Percentiles rank a stretch among this genome's conserved stretches.
These are phyloP conservation scores for Ascochyta lentis DNA, from an alignment of 2,329 filamentous ascomycete genomes.

Conservation along the genomic window DNA sequence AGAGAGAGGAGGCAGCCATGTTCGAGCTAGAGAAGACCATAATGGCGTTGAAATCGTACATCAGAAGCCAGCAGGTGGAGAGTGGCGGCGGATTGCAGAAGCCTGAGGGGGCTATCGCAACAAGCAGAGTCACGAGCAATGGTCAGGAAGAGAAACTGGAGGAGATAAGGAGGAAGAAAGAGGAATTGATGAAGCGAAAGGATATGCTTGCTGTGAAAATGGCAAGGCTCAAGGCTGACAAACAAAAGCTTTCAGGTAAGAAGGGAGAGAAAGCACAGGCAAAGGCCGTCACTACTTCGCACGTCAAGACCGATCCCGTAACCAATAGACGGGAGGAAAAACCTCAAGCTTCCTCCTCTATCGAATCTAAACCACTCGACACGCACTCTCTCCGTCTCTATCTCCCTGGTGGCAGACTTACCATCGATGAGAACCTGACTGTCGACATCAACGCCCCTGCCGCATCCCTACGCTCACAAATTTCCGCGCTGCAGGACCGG, in stretches of 20 bases:
- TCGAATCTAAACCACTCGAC: background rate
- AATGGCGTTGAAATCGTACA: background rate
- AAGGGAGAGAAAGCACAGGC: background rate
- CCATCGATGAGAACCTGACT: conserved; percentile 30
- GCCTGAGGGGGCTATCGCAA: background rate
- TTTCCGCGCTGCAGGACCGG: conserved; percentile 26
- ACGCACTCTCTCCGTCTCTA: conserved; percentile 20
- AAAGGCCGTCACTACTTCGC: background rate
- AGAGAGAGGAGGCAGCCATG: background rate
- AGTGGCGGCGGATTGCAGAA: too few relatives aligned
- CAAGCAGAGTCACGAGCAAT: background rate
- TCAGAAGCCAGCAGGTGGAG: background rate
- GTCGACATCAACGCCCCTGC: conserved; percentile 24
- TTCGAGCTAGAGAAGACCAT: background rate
- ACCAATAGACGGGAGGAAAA: background rate
- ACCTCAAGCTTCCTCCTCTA: background rate
- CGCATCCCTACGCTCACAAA: conserved; percentile 27
- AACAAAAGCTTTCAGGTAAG: background rate
- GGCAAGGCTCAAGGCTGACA: background rate
- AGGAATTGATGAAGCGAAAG: background rate
- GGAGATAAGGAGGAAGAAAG: conserved; percentile 1
- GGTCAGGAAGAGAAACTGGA: background rate
- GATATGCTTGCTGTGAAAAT: conserved; percentile 1
- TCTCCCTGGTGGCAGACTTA: conserved; percentile 14
- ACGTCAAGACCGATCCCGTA: background rate